These are phyloP conservation scores for Fusarium aywerte DNA, from an alignment of 2,329 filamentous ascomycete species.

Conservation along the genomic window DNA sequence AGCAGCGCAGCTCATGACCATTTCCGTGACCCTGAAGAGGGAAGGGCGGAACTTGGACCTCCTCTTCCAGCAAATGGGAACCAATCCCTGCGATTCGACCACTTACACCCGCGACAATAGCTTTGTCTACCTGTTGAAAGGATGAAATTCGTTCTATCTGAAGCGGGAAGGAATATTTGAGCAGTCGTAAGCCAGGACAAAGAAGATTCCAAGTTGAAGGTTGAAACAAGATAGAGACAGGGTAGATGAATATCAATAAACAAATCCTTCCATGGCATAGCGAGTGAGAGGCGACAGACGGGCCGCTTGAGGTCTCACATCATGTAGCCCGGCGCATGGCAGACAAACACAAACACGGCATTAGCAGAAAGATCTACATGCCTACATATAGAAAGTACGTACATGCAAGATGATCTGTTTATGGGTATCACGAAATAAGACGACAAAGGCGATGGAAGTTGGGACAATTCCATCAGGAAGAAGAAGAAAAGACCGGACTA, in stretches of 20 bases:
- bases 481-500: background rate
- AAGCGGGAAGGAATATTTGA: conserved; percentile 6
- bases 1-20: background rate
- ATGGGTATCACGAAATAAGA: background rate
- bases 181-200: background rate
- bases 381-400: background rate
- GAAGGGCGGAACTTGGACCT: conserved; percentile 1
- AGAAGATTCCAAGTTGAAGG: background rate
- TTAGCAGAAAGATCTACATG: conserved; percentile 20
- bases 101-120: conserved; percentile 32
- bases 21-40: background rate
- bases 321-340: conserved; percentile 29
- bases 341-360: conserved; percentile 32
- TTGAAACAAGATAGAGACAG: conserved; percentile 4
- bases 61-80: background rate
- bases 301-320: conserved; percentile 36
- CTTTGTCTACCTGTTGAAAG: conserved; percentile 9
- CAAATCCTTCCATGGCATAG: background rate
- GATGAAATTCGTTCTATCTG: conserved; percentile 6
- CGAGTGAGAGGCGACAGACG: conserved; percentile 10
- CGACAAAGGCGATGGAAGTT: background rate
- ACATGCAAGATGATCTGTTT: conserved; percentile 15
- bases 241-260: conserved; percentile 3
- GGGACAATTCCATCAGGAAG: background rate
- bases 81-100: conserved; percentile 32